Conservation (phyloP, 2,329 filamentous ascomycete species). For the Arthrinium puccinioides region DNA sequence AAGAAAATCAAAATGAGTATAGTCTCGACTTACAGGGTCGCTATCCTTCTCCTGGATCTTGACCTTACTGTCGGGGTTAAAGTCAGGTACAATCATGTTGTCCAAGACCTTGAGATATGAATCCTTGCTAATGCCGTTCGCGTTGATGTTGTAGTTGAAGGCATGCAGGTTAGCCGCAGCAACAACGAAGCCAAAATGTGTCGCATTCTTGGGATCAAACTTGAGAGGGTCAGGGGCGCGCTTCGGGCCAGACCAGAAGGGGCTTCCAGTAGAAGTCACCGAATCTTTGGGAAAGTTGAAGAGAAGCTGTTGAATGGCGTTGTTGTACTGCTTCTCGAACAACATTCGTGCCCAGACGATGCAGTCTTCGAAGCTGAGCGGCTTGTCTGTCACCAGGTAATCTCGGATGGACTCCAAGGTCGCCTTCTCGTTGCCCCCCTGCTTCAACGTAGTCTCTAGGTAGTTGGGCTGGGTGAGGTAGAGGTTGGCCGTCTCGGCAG, state of each 20-base stretch:
- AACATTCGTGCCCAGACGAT: slow-evolving; percentile 90
- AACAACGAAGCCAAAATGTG: slow-evolving; percentile 82
- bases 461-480: slow-evolving; percentile 91
- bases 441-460: slow-evolving; percentile 77
- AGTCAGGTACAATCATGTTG: slow-evolving; percentile 93
- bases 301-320: slow-evolving; percentile 88
- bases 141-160: slow-evolving; percentile 96
- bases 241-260: slow-evolving; percentile 98
- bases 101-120: slow-evolving; percentile 77
- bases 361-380: slow-evolving; percentile 89
- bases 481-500: slow-evolving; percentile 87
- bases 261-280: slow-evolving; percentile 76
- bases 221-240: slow-evolving; percentile 86
- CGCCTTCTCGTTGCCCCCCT: slow-evolving; percentile 90
- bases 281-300: slow-evolving; percentile 97
- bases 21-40: slow-evolving; percentile 58
- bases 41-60: slow-evolving; percentile 97
- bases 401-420: slow-evolving; percentile 86
- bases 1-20: neutral
- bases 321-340: slow-evolving; percentile 96
- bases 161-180: slow-evolving; percentile 88
- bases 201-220: slow-evolving; percentile 77
- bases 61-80: slow-evolving; percentile 79
- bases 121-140: slow-evolving; percentile 61
- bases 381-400: slow-evolving; percentile 86